Evolutionary conservation across 2,329 filamentous ascomycete species (phyloP).

Genomic region (Fusarium sp.): DNA sequence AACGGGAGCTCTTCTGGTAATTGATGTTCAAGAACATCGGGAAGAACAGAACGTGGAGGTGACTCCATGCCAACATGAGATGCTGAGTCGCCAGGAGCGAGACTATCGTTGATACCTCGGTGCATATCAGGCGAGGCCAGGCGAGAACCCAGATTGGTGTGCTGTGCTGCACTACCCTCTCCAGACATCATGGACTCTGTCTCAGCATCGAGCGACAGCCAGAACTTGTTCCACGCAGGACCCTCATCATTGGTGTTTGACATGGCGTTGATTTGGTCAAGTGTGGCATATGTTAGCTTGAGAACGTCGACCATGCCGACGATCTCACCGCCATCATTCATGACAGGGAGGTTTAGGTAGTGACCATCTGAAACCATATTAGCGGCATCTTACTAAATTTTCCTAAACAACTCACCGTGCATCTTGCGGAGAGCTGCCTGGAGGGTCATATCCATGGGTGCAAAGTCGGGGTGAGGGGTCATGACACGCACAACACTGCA

Average conservation of each 20-base stretch:
- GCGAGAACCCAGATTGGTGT: conserved; percentile 71
- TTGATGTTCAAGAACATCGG: conserved; percentile 57
- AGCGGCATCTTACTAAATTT: not conserved
- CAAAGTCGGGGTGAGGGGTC: conserved; percentile 99
- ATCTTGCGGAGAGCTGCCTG: conserved; percentile 98
- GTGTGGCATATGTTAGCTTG: conserved; percentile 95
- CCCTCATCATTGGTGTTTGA: conserved; percentile 82
- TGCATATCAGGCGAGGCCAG: conserved; percentile 82
- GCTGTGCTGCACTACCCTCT: conserved; percentile 77
- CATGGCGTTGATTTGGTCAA: conserved; percentile 98
- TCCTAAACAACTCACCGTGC: conserved; percentile 74
- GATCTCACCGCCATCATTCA: conserved; percentile 97
- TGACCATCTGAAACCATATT: conserved; percentile 77
- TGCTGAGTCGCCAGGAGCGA: conserved; percentile 92
- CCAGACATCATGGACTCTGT: conserved; percentile 97
- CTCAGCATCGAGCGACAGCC: conserved; percentile 93
- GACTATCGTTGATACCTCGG: conserved; percentile 78
- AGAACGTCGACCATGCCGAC: conserved; percentile 99
- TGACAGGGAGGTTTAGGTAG: conserved; percentile 96
- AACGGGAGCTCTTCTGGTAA: conserved; percentile 79
- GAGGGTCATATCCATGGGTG: conserved; percentile 98
- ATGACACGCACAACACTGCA: conserved; percentile 99
- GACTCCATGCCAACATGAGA: conserved; percentile 88
- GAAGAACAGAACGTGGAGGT: conserved; percentile 71
- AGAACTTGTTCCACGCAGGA: conserved; percentile 99